Percentiles rank a stretch among this genome's conserved stretches.
Evolutionary conservation across 352 stramenopile species (phyloP).

Genomic region (Pythium coloratum): DNA sequence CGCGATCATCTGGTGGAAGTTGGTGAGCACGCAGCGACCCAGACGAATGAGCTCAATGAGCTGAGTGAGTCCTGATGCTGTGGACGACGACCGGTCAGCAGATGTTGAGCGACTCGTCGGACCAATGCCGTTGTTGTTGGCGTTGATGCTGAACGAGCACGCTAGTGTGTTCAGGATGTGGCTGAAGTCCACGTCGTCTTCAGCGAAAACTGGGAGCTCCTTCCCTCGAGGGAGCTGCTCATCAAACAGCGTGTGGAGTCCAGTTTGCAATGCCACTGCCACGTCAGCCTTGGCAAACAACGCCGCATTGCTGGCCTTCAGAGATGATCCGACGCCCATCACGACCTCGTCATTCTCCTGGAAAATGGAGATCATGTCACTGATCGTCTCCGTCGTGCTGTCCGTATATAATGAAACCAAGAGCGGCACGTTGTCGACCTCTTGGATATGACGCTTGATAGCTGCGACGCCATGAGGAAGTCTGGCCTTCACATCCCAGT

Average conservation of each 20-base stretch:
- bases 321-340: slow-evolving; percentile 73
- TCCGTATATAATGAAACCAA: slow-evolving; percentile 98
- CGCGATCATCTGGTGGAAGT: slow-evolving; percentile 79
- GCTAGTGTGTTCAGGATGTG: slow-evolving; percentile 82
- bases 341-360: slow-evolving; percentile 85
- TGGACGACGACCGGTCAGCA: slow-evolving; percentile 27
- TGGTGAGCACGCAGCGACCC: slow-evolving; percentile 77
- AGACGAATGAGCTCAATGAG: slow-evolving; percentile 82
- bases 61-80: slow-evolving; percentile 54
- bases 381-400: slow-evolving; percentile 93
- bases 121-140: slow-evolving; percentile 37
- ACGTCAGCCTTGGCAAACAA: slow-evolving; percentile 79
- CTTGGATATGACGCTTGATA: slow-evolving; percentile 95
- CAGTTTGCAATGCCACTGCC: slow-evolving; percentile 65
- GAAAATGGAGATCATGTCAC: slow-evolving; percentile 92
- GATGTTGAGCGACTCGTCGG: slow-evolving; percentile 12
- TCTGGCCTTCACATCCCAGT: slow-evolving; percentile 96
- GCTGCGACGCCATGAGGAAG: slow-evolving; percentile 95
- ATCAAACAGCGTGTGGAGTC: slow-evolving; percentile 71
- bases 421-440: slow-evolving; percentile 98
- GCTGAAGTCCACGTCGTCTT: slow-evolving; percentile 81
- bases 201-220: slow-evolving; percentile 58
- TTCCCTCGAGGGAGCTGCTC: slow-evolving; percentile 55
- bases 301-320: slow-evolving; percentile 73
- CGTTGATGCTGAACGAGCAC: slow-evolving; percentile 73